phyloP scores from a whole-genome alignment of 495 filamentous ascomycete genomes.

The Podospora tetraspora region DNA sequence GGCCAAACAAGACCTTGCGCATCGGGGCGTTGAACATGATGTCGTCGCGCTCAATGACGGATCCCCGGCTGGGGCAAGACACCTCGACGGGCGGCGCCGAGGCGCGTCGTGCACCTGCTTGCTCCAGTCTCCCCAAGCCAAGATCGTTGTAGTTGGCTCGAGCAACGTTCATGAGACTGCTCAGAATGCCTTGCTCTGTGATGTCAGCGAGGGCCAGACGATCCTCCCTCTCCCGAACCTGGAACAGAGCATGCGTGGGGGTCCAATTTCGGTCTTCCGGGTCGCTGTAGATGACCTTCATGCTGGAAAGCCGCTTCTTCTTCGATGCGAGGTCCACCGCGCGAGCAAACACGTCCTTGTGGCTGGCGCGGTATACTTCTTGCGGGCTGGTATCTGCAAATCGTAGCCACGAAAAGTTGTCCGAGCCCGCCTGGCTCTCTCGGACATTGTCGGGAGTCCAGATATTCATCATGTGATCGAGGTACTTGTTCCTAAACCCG shows the following conservation, averaged over 20 bases:
- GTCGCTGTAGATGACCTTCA: slow-evolving; percentile 42
- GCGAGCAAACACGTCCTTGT: slow-evolving; percentile 50
- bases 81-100: slow-evolving; percentile 86
- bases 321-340: slow-evolving; percentile 52
- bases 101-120: slow-evolving; percentile 66
- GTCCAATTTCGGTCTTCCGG: slow-evolving; percentile 53
- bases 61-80: slow-evolving; percentile 62
- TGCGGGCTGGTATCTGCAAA: slow-evolving; percentile 73
- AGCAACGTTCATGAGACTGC: slow-evolving; percentile 74
- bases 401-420: slow-evolving; percentile 83
- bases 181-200: slow-evolving; percentile 67
- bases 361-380: slow-evolving; percentile 63
- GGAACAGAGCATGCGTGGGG: slow-evolving; percentile 71
- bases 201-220: slow-evolving; percentile 61
- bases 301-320: slow-evolving; percentile 45
- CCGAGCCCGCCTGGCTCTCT: slow-evolving; percentile 47
- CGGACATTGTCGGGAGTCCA: slow-evolving; percentile 77
- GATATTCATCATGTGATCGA: slow-evolving; percentile 78
- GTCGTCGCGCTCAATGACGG: slow-evolving; percentile 62
- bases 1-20: slow-evolving; percentile 68
- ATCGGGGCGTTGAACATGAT: slow-evolving; percentile 72
- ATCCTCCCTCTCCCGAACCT: slow-evolving; percentile 67
- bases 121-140: slow-evolving; percentile 71
- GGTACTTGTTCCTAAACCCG: slow-evolving; percentile 69
- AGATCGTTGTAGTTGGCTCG: slow-evolving; percentile 57